Base-by-base conservation (phyloP, 306 rosid species). In the Hippophae tibetana region DNA sequence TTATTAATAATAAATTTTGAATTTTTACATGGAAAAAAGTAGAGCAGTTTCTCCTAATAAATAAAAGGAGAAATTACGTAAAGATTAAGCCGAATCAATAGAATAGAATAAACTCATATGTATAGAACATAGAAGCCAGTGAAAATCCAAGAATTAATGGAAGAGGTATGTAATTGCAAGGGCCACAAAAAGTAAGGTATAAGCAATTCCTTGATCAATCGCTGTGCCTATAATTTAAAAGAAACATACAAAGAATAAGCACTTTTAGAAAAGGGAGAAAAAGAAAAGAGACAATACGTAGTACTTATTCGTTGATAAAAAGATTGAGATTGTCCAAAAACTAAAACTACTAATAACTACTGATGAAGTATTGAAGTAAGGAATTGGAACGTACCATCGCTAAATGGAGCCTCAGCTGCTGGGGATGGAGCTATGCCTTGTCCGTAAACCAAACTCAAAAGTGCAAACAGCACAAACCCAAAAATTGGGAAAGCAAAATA, bases 151-250 rank as follows among this genome's bases (percentile, higher is more conserved):
- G 42, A 61, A 69, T 86, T 46, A 87, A 53, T 87, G 95, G 42
- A 81, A 3, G 25, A 77, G 67, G 69, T 87, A 87, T 3, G 95
- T 81, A 31, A 87, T 54, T 14, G 76, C 90, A 10, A 87, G 69
- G 26, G 95, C 95, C 65, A 84, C 63, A n/a, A 81, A 0, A 72
- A 87, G 69, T 11, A 87, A 90, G 51, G 68, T 13, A 66, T 81
- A 87, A 60, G 84, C 90, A 60, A 84, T 52, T 60, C 89, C 95
- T 79, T 87, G 95, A 73, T 87, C 95, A 41, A 82, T 53, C 9
- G 86, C 78, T 5, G 78, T 43, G 25, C 89, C 88, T 85, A 75
- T 40, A 13, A 50, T 1, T 56, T 62, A 40, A 27, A 57, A 68
- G 4, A 25, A 26, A 7, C 0, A 51, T 0, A 18, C 18, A 14